Conservation (phyloP, 495 filamentous ascomycete genomes). For the Lineolata rhizophorae region DNA sequence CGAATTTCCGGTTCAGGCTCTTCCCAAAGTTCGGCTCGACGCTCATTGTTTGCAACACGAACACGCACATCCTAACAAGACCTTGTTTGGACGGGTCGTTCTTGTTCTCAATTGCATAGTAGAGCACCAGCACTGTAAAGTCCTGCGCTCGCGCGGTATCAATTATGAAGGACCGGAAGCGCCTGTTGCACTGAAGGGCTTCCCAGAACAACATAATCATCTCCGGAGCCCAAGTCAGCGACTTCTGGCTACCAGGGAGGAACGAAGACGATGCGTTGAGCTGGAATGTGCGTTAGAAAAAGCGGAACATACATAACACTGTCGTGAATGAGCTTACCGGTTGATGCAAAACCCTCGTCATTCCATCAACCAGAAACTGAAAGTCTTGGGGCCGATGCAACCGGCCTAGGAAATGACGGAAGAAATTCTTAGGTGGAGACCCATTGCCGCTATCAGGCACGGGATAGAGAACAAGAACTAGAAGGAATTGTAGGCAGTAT, state of each 20-base stretch:
- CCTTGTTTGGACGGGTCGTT: constrained; percentile 74
- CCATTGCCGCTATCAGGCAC: constrained; percentile 54
- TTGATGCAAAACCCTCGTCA: constrained; percentile 83
- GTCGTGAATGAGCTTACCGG: constrained; percentile 32
- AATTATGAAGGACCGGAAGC: constrained; percentile 91
- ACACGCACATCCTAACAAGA: constrained; percentile 87
- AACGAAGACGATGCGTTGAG: constrained; percentile 74
- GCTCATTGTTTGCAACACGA: constrained; percentile 86
- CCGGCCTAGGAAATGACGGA: constrained; percentile 76
- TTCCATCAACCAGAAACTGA: constrained; percentile 90
- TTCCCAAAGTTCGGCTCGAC: constrained; percentile 80
- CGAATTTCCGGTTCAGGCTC: constrained; percentile 74
- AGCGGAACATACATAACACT: neutral
- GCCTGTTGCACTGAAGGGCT: constrained; percentile 88
- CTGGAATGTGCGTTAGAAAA: constrained; percentile 17
- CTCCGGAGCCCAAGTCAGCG: constrained; percentile 76
- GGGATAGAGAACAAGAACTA: constrained; percentile 73
- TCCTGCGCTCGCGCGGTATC: constrained; percentile 88
- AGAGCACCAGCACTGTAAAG: constrained; percentile 74
- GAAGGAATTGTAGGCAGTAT: constrained; percentile 77
- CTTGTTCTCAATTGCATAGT: constrained; percentile 79
- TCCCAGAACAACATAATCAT: constrained; percentile 99
- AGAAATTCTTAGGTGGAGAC: constrained; percentile 59
- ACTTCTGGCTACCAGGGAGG: constrained; percentile 65
- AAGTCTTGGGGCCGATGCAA: constrained; percentile 91